A percentile compares a stretch with the other conserved stretches of the same genome.
phyloP scores from a whole-genome alignment of 169 alveolate genomes.

The Cryptosporidium canis region DNA sequence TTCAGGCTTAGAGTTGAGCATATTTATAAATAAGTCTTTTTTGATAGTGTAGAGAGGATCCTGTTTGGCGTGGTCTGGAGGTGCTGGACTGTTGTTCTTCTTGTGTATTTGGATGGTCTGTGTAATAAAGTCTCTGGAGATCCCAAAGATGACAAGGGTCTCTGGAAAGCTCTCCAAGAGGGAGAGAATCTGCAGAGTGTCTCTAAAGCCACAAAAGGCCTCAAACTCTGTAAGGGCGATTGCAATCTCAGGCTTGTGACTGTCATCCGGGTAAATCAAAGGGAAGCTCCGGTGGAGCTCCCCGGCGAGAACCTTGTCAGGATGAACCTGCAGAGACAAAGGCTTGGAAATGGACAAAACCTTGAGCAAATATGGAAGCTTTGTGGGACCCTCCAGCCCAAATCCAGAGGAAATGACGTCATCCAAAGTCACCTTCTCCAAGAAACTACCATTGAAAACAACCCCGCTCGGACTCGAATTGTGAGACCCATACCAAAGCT shows the following conservation, averaged over 20 bases:
- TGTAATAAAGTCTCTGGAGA: neutral
- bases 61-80: neutral
- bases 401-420: constrained; percentile 7
- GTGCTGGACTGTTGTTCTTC: neutral
- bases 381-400: neutral
- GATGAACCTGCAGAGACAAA: constrained; percentile 90
- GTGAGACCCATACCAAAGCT: constrained; percentile 93
- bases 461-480: constrained; percentile 74
- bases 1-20: constrained; percentile 14
- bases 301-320: constrained; percentile 86
- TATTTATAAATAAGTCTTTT: constrained; percentile 62
- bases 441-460: constrained; percentile 7
- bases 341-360: constrained; percentile 87
- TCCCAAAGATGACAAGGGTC: constrained; percentile 24
- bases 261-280: constrained; percentile 86
- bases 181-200: constrained; percentile 64
- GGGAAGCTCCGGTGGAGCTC: constrained; percentile 83
- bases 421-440: constrained; percentile 15
- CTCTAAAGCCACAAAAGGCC: constrained; percentile 86
- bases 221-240: constrained; percentile 88
- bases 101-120: neutral
- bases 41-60: constrained; percentile 3
- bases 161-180: constrained; percentile 67
- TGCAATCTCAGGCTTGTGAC: constrained; percentile 93
- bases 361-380: constrained; percentile 85